Evolutionary conservation across 176 grass and related monocot species (phyloP).

Genomic region (Juncus effusus): DNA sequence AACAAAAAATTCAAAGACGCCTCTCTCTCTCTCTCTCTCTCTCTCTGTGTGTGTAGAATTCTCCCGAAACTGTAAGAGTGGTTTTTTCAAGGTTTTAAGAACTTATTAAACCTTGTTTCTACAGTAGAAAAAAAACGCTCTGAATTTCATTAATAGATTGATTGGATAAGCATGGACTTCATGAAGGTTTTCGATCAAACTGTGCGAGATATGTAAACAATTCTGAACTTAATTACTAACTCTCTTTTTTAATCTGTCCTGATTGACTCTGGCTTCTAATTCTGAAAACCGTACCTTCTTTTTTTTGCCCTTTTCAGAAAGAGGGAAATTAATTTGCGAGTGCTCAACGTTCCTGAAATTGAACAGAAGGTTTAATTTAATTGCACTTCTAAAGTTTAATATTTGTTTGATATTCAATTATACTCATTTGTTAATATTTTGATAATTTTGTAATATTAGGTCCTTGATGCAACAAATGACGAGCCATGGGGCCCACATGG

Average conservation of each 20-base stretch:
- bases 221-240: background rate
- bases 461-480: slow-evolving; percentile 74
- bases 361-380: slow-evolving; percentile 66
- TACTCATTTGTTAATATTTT: slow-evolving; percentile 5
- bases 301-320: slow-evolving; percentile 39
- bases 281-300: background rate
- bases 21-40: slow-evolving; percentile 6
- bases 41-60: slow-evolving; percentile 15
- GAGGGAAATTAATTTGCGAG: slow-evolving; percentile 80
- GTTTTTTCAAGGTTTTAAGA: background rate
- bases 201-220: slow-evolving; percentile 71
- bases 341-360: slow-evolving; percentile 80
- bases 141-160: background rate
- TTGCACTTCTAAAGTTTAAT: slow-evolving; percentile 1
- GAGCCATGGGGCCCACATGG: slow-evolving; percentile 83
- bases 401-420: background rate
- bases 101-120: slow-evolving; percentile 1
- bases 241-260: background rate
- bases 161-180: slow-evolving; percentile 60
- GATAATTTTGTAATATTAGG: slow-evolving; percentile 32
- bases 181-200: slow-evolving; percentile 77
- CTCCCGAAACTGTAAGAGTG: background rate
- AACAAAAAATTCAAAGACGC: slow-evolving; percentile 18
- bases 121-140: slow-evolving; percentile 4
- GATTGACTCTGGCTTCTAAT: background rate